phyloP scores from a whole-genome alignment of 106 monocot species.

The Dioscorea alata region DNA sequence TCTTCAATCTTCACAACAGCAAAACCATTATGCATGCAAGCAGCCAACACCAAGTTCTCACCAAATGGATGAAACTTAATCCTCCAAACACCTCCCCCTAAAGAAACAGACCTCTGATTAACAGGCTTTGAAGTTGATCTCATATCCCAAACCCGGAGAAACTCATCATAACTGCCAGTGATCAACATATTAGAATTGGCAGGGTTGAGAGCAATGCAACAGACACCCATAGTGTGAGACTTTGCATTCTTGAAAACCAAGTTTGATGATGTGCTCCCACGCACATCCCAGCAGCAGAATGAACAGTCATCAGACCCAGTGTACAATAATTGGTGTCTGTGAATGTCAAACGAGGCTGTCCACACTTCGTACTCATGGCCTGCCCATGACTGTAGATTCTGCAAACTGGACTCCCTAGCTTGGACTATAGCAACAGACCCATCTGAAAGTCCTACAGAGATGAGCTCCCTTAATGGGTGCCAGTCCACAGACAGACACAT shows the following conservation, averaged over 20 bases:
- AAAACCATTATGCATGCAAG: slow-evolving; percentile 99
- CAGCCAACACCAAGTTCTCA: slow-evolving; percentile 48
- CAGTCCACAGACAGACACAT: slow-evolving; percentile 93
- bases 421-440: slow-evolving; percentile 55
- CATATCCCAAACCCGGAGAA: slow-evolving; percentile 79
- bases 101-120: slow-evolving; percentile 28
- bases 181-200: slow-evolving; percentile 45
- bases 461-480: slow-evolving; percentile 27
- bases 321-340: slow-evolving; percentile 59
- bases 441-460: slow-evolving; percentile 71
- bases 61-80: slow-evolving; percentile 64
- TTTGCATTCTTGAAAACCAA: slow-evolving; percentile 62
- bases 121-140: slow-evolving; percentile 56
- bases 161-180: slow-evolving; percentile 90
- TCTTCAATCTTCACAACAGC: slow-evolving; percentile 40
- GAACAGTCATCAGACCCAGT: slow-evolving; percentile 81
- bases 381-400: slow-evolving; percentile 46
- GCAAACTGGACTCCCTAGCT: slow-evolving; percentile 42
- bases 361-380: slow-evolving; percentile 85
- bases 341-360: slow-evolving; percentile 48
- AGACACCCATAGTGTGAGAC: slow-evolving; percentile 94
- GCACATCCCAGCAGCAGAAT: slow-evolving; percentile 86
- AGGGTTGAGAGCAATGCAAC: slow-evolving; percentile 58
- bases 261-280: slow-evolving; percentile 39
- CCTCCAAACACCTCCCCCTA: slow-evolving; percentile 97